A percentile compares a stretch with the other conserved stretches of the same genome.
phyloP scores from a whole-genome alignment of 805 yeast species.

The Priceomyces haplophilus region DNA sequence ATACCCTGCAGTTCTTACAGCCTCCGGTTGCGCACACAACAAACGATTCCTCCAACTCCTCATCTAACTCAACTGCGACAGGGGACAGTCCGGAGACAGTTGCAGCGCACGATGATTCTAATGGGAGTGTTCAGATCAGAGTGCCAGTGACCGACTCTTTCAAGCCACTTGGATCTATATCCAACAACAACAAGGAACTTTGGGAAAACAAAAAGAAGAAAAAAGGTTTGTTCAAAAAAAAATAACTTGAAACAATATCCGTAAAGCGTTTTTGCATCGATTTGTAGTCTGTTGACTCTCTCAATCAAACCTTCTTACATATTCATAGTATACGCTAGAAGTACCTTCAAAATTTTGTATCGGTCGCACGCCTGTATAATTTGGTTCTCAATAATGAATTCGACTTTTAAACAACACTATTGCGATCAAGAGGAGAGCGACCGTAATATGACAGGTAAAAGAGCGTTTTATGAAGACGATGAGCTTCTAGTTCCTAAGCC shows the following conservation, averaged over 20 bases:
- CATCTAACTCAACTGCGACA: conserved; percentile 17
- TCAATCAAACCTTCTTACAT: background rate
- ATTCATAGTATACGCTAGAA: background rate
- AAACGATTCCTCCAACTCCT: conserved; percentile 19
- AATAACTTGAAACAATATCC: conserved; percentile 4
- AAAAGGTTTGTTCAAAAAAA: conserved; percentile 28
- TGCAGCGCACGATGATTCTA: conserved; percentile 10
- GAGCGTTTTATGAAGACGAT: conserved; percentile 54
- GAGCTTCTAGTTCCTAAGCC: conserved; percentile 47
- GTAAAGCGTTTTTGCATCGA: background rate
- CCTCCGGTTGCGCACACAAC: conserved; percentile 14
- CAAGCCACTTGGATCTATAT: conserved; percentile 31
- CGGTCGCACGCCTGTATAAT: background rate
- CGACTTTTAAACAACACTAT: background rate
- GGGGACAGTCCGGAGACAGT: conserved; percentile 23
- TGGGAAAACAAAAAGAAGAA: conserved; percentile 21
- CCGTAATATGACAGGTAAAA: conserved; percentile 18
- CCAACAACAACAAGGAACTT: conserved; percentile 14
- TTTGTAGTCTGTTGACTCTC: background rate
- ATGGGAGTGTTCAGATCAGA: conserved; percentile 13
- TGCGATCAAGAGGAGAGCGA: background rate
- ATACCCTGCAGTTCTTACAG: conserved; percentile 19
- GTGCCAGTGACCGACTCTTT: conserved; percentile 13
- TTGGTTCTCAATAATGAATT: background rate
- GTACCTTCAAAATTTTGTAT: conserved; percentile 2